Base-by-base conservation (phyloP, 2,329 filamentous ascomycete genomes). In the Pseudocercospora macadamiae region DNA sequence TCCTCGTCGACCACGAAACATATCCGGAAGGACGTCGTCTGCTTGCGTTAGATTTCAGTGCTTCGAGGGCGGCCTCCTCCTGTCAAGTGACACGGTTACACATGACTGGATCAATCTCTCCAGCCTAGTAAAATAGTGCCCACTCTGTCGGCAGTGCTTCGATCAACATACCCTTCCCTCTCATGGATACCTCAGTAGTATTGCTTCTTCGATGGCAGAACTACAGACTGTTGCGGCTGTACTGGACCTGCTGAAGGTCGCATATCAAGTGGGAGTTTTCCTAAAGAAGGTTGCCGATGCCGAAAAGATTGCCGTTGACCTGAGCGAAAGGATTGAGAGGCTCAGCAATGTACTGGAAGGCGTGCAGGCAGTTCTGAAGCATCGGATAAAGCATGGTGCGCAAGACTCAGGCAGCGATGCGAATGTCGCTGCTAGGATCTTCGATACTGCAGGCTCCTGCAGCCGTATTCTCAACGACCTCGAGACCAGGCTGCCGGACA, bases 221-320 rank as follows among this genome's bases (percentile, higher is more conserved):
- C 47, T 63, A 26, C 63, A 65, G 45, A 62, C 64, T 5, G 45
- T 61, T 32, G 60, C 63, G 7, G 64, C 64, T 14, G 59, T 60
- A 9, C 54, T 61, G 21, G 65, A 64, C 45, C 28, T 66, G 32
- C 34, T 61, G 37, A 62, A 57, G 26, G 36, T 67, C 25, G 54
- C 65, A 14, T 54, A 59, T 36, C 48, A 57, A 36, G 57, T 54
- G 14, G 53, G 55, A 21, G 21, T 55, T n/a, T 66, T 67, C 42
- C 47, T 67, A 9, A 64, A 63, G 55, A 60, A 60, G 21, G 60
- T 63, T 16, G 61, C 58, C 28, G 59, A 67, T 57, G 65, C 65
- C n/a, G 61, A 63, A 51, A 62, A 59, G 34, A 62, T 63, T n/a
- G 65, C 64, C 4, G n/a, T 34, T 9, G 64, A 64, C 21, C 44